Conservation (phyloP, 2,329 filamentous ascomycete species). For the Fusarium incarnatum region DNA sequence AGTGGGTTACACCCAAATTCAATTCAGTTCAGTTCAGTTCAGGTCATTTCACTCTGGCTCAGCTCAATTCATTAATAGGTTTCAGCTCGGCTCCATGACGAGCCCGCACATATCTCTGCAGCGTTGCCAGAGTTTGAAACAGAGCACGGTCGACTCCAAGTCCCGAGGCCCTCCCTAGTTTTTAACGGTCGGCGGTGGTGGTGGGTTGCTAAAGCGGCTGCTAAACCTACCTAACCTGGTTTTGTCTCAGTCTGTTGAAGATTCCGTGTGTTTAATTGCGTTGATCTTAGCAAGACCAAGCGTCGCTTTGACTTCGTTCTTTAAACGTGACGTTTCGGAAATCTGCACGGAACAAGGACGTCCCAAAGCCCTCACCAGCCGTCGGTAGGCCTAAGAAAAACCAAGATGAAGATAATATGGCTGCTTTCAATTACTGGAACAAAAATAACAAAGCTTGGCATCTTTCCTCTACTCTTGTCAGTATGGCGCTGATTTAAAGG, state of each 20-base stretch:
- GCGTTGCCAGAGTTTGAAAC: conserved; percentile 16
- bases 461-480: neutral
- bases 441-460: conserved; percentile 27
- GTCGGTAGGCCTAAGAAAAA: neutral
- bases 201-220: conserved; percentile 13
- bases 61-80: neutral
- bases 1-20: conserved; percentile 13
- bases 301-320: neutral
- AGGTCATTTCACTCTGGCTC: neutral
- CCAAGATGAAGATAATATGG: neutral
- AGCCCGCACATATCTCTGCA: neutral
- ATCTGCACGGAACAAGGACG: conserved; percentile 13
- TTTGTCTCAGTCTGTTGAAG: conserved; percentile 7
- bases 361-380: neutral
- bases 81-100: neutral
- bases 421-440: neutral
- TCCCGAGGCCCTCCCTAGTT: conserved; percentile 16
- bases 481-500: neutral
- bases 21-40: conserved; percentile 1
- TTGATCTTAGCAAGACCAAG: neutral
- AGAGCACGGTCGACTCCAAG: conserved; percentile 26
- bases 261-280: neutral
- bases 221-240: conserved; percentile 19
- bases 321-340: conserved; percentile 8
- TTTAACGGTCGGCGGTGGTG: conserved; percentile 5